A percentile compares a stretch with the other conserved stretches of the same genome.
These are phyloP conservation scores for Lachancea mirantina DNA, from an alignment of 805 yeast species.

Conservation along the genomic window DNA sequence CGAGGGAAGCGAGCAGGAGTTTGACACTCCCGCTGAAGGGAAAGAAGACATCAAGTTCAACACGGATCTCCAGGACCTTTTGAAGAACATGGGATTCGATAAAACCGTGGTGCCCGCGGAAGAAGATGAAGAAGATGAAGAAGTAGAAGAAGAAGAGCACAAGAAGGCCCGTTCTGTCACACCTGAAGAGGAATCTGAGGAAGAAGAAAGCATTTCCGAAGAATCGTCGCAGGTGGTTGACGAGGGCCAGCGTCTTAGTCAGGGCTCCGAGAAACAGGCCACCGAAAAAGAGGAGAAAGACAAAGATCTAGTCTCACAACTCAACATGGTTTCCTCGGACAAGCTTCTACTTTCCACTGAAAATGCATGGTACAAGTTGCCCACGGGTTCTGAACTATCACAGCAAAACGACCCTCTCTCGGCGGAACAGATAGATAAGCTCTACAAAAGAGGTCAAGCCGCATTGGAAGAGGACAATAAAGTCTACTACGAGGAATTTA, in stretches of 20 bases:
- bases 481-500: conserved; percentile 62
- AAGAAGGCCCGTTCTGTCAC: conserved; percentile 21
- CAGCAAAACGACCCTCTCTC: conserved; percentile 26
- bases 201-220: conserved; percentile 27
- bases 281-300: conserved; percentile 20
- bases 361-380: conserved; percentile 71
- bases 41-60: conserved; percentile 36
- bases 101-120: conserved; percentile 28
- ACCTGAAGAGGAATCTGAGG: conserved; percentile 23
- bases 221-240: conserved; percentile 20
- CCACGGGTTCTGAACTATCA: conserved; percentile 31
- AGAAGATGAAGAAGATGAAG: conserved; percentile 26
- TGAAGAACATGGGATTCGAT: conserved; percentile 62
- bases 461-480: conserved; percentile 65
- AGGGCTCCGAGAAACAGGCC: conserved; percentile 18
- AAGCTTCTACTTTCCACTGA: conserved; percentile 54
- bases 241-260: conserved; percentile 16
- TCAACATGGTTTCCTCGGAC: conserved; percentile 43
- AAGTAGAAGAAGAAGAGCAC: conserved; percentile 19
- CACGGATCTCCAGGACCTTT: conserved; percentile 51
- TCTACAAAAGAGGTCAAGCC: conserved; percentile 59
- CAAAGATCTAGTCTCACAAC: conserved; percentile 30
- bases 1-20: conserved; percentile 36
- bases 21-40: conserved; percentile 34
- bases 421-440: conserved; percentile 50